These are phyloP conservation scores for Aspergillus sp. DNA, from an alignment of 2,329 filamentous ascomycete genomes.

Conservation along the genomic window DNA sequence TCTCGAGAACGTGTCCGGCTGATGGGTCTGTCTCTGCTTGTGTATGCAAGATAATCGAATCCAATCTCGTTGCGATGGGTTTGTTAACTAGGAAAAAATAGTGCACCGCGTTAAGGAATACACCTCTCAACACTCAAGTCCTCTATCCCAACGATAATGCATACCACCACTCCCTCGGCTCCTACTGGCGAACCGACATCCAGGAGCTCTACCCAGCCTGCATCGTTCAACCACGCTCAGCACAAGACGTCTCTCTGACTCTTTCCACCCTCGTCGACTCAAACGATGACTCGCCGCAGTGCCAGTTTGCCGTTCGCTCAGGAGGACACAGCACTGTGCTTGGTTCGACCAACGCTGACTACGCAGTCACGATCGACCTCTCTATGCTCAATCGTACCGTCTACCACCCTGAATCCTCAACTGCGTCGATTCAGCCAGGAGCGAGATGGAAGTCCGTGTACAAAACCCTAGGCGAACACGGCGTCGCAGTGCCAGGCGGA, in stretches of 20 bases:
- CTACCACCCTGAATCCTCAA: background rate
- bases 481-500: background rate
- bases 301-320: background rate
- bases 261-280: background rate
- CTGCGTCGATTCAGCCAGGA: background rate
- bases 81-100: background rate
- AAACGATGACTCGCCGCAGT: background rate
- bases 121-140: background rate
- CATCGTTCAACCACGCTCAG: background rate
- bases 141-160: background rate
- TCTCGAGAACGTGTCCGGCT: background rate
- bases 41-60: background rate
- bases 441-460: background rate
- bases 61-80: background rate
- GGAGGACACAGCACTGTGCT: background rate
- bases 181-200: background rate
- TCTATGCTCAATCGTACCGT: background rate
- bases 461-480: background rate
- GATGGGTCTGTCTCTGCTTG: background rate
- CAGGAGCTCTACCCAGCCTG: background rate
- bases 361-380: background rate
- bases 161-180: background rate
- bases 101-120: background rate
- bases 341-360: background rate
- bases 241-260: background rate